These are phyloP conservation scores for Ajuga chamaepitys DNA, from an alignment of 257 asterid species.

Conservation along the genomic window DNA sequence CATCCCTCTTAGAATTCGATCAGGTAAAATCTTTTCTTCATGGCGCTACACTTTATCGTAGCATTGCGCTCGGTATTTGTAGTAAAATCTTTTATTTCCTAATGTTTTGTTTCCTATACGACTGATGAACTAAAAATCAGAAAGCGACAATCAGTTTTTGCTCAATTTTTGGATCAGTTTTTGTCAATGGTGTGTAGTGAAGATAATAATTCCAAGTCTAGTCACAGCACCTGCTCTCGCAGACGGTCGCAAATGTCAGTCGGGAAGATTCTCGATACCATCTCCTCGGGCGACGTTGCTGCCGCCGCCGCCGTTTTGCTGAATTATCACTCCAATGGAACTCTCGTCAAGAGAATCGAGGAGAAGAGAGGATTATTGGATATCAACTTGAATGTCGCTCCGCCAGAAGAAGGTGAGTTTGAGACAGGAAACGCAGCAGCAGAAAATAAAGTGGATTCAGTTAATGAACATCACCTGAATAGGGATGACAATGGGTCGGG, in stretches of 20 bases:
- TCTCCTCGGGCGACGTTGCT: too few relatives aligned
- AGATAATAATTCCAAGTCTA: neutral
- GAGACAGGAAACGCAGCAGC: conserved; percentile 5
- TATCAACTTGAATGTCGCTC: conserved; percentile 32
- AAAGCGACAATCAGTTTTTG: neutral
- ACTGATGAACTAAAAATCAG: neutral
- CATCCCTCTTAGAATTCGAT: too few relatives aligned
- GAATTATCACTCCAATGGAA: neutral
- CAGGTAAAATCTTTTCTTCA: too few relatives aligned
- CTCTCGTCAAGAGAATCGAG: neutral
- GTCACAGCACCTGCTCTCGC: too few relatives aligned
- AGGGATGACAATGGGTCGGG: too few relatives aligned
- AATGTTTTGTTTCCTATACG: too few relatives aligned
- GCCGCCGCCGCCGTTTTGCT: neutral
- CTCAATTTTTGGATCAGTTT: neutral
- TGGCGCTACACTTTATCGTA: too few relatives aligned
- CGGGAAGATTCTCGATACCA: neutral
- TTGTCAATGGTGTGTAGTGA: conserved; percentile 15
- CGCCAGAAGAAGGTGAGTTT: conserved; percentile 19
- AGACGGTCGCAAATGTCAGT: conserved; percentile 4
- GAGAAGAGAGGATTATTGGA: conserved; percentile 20
- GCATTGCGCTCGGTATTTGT: too few relatives aligned
- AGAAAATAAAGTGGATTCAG: neutral
- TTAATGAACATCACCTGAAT: too few relatives aligned
- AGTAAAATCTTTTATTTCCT: too few relatives aligned